phyloP scores from a whole-genome alignment of 345 rosid species.

The Citrus sinensis region DVS_A1.0 CM039163.1:4300001-4300500 shows the following conservation, averaged over 20 bases:
- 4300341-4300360: not conserved
- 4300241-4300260: conserved; percentile 36
- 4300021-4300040: not conserved
- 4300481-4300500: conserved; percentile 42
- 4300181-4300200: conserved; percentile 25
- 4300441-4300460: conserved; percentile 39
- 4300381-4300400: not conserved
- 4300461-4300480: conserved; percentile 23
- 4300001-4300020: not conserved
- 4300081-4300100: conserved; percentile 27
- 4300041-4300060: not conserved
- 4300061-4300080: not conserved
- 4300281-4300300: conserved; percentile 35
- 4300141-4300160: conserved; percentile 24
- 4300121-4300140: conserved; percentile 42
- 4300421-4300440: conserved; percentile 54
- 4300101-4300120: conserved; percentile 58
- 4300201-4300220: conserved; percentile 47
- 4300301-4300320: conserved; percentile 50
- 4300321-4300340: conserved; percentile 19
- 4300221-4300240: conserved; percentile 36
- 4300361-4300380: not conserved
- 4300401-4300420: conserved; percentile 20
- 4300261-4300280: conserved; percentile 35
- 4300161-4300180: conserved; percentile 32